phyloP scores from a whole-genome alignment of 371 early-diverging fungal genomes.

The Fennellomyces sp. region DNA sequence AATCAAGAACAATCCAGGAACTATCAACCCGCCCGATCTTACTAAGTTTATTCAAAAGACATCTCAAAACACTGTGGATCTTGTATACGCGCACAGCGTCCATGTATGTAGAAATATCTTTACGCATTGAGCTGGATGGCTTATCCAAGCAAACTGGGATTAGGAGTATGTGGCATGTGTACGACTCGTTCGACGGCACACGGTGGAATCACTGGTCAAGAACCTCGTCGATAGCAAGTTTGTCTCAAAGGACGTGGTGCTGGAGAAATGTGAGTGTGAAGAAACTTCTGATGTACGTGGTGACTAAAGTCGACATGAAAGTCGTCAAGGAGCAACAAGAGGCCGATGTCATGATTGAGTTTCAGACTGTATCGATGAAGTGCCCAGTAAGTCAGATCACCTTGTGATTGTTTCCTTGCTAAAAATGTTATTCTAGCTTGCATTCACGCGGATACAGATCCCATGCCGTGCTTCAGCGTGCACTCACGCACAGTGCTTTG shows the following conservation, averaged over 20 bases:
- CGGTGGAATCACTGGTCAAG: conserved; percentile 46
- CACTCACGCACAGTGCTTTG: conserved; percentile 80
- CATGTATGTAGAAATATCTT: too few species aligned
- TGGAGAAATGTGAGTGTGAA: conserved; percentile 47
- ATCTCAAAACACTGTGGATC: conserved; percentile 49
- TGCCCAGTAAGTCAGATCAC: conserved; percentile 51
- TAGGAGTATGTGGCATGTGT: conserved; percentile 50
- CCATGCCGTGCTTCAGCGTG: conserved; percentile 69
- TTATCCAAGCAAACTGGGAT: background rate
- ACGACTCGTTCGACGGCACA: conserved; percentile 44
- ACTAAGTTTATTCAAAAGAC: conserved; percentile 42
- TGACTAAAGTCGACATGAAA: conserved; percentile 2
- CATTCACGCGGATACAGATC: conserved; percentile 60
- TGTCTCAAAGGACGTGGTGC: conserved; percentile 48
- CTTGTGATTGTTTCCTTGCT: too few species aligned
- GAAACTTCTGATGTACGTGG: background rate
- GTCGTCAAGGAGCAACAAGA: conserved; percentile 44
- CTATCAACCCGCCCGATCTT: conserved; percentile 64
- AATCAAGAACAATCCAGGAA: conserved; percentile 63
- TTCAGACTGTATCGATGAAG: conserved; percentile 57
- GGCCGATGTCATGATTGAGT: conserved; percentile 53
- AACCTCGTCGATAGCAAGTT: conserved; percentile 38
- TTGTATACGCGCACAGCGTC: conserved; percentile 59
- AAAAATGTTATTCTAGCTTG: conserved; percentile 43
- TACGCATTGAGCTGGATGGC: background rate